A percentile compares a stretch with the other conserved stretches of the same genome.
These are phyloP conservation scores for Fraxinus latifolia DNA, from an alignment of 305 asterid species.

Conservation along the genomic window DNA sequence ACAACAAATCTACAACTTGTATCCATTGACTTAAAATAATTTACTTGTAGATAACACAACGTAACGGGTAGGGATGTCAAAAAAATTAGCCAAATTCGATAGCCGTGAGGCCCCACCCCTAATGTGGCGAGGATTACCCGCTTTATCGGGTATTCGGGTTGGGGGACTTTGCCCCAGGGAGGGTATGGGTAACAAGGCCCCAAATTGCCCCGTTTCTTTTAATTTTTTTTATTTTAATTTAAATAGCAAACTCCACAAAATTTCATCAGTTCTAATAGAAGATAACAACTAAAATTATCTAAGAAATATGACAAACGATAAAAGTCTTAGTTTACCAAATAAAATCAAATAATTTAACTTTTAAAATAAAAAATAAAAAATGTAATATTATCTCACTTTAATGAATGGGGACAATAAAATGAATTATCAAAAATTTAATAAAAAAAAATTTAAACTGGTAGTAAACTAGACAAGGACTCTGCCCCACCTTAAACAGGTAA, in stretches of 20 bases:
- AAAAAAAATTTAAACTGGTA: not conserved
- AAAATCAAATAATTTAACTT: not conserved
- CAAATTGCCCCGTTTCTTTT: too few species aligned
- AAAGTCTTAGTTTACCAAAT: not conserved
- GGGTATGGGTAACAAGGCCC: not conserved
- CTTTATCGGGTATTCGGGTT: not conserved
- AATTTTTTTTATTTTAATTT: too few species aligned
- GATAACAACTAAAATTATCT: too few species aligned
- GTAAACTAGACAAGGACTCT: not conserved
- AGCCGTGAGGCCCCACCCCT: not conserved
- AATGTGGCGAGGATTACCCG: not conserved
- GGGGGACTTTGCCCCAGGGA: not conserved
- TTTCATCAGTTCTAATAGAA: too few species aligned
- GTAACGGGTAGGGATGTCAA: not conserved
- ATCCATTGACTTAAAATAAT: slow-evolving; percentile 20
- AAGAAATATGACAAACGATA: not conserved
- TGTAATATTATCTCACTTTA: not conserved
- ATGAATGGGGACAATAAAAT: not conserved
- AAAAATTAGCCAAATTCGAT: not conserved
- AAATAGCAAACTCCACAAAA: too few species aligned
- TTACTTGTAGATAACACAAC: not conserved
- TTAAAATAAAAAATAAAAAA: too few species aligned
- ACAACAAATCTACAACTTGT: slow-evolving; percentile 28
- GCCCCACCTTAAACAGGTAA: not conserved
- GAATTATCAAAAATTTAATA: not conserved